These are phyloP conservation scores for Syzygium jambos DNA, from an alignment of 345 rosid genomes.

Conservation along the genomic window DNA sequence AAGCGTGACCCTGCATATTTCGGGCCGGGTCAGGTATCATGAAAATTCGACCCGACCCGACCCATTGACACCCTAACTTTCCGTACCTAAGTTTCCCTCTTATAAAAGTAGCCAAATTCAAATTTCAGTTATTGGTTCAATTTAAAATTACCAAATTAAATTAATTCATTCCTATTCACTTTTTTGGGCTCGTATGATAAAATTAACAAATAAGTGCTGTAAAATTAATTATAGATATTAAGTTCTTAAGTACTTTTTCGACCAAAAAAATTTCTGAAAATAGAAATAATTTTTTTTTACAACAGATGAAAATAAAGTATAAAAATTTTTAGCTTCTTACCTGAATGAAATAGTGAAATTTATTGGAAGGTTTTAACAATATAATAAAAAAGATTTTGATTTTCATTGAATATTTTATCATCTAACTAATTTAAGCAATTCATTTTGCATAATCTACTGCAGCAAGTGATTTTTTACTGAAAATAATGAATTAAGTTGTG, in stretches of 20 bases:
- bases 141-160: background rate
- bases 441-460: background rate
- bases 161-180: background rate
- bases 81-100: background rate
- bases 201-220: background rate
- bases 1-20: too few species aligned
- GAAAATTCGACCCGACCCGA: too few species aligned
- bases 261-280: background rate
- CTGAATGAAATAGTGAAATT: background rate
- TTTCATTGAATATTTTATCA: background rate
- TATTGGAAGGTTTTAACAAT: background rate
- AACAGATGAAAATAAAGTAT: background rate
- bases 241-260: background rate
- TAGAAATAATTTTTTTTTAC: background rate
- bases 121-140: background rate
- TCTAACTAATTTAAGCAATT: background rate
- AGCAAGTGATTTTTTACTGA: background rate
- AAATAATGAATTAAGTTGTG: background rate
- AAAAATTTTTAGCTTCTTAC: background rate
- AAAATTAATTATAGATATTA: background rate
- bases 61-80: background rate
- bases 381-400: background rate
- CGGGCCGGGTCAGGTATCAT: too few species aligned
- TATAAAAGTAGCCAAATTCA: background rate
- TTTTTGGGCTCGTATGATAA: accelerated